Base-by-base conservation (phyloP, 2,329 filamentous ascomycete genomes). In the Scedosporium minutisporum region DNA sequence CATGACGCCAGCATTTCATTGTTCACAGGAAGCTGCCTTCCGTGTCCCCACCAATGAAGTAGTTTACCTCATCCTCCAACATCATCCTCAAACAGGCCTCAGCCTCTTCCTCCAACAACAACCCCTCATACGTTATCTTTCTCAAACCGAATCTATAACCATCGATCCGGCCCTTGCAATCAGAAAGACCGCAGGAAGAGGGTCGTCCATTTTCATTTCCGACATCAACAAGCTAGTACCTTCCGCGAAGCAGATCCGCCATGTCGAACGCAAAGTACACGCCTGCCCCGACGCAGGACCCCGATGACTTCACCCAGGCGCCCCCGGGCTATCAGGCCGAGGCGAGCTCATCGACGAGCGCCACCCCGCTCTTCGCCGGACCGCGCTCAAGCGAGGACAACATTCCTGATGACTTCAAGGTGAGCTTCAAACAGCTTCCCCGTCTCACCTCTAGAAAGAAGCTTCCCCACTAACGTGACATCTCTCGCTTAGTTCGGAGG, bases 341-440 rank as follows among this genome's bases (percentile, higher is more conserved):
- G 55, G 71, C 71, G 59, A 71, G 70, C 62, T 82, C 84, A 65
- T 82, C 85, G 44, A 79, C 83, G 27, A 76, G 82, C 64, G 80
- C 81, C 69, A 76, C 77, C 12, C 78, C 83, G 23, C 80, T 89
- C 48, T 83, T 90, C 63, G 82, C 82, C 65, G 88, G 86, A 58
- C 85, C 82, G 55, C 86, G 93, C 69, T 83, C 82, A 72, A 93
- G 93, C 75, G 86, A 93, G 72, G 93, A 97, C 77, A 96, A 97
- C 71, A 74, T 97, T 55, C 93, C 93, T 1, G 93, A 97, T 78
- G 93, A 97, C 76, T 97, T 97, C 86, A 97, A 97, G 83, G 88
- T 90, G 68, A 3, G 68, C 14, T 3, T 10, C 18, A 16, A 38
- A 38, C 6, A 38, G 3, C 10, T 7, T 38, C 38, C n/a, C 57